Conservation (phyloP, 2,329 filamentous ascomycete species). For the Diaporthe sp. region DNA sequence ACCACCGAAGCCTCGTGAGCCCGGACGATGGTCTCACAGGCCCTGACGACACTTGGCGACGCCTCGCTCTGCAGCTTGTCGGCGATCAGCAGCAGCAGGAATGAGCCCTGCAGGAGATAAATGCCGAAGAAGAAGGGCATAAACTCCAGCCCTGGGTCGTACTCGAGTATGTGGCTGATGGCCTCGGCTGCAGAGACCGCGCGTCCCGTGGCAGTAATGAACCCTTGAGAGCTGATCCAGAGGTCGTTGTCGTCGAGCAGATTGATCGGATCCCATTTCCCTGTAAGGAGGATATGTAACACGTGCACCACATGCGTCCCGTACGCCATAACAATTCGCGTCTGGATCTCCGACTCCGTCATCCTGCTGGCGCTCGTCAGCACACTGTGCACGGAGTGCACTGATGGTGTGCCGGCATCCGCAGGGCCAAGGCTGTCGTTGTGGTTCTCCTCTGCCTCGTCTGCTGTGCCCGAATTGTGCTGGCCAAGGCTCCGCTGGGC, state of each 20-base stretch:
- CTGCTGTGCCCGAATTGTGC: constrained; percentile 42
- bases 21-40: constrained; percentile 91
- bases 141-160: constrained; percentile 90
- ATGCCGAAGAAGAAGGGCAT: constrained; percentile 99
- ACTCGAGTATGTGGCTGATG: constrained; percentile 86
- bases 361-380: constrained; percentile 69
- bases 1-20: constrained; percentile 94
- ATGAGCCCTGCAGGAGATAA: constrained; percentile 90
- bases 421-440: constrained; percentile 51
- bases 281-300: constrained; percentile 86
- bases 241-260: constrained; percentile 91
- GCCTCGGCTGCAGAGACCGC: constrained; percentile 91
- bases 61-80: constrained; percentile 90
- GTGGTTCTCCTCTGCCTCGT: constrained; percentile 44
- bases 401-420: constrained; percentile 75
- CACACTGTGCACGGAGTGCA: constrained; percentile 69
- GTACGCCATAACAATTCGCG: constrained; percentile 87
- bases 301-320: constrained; percentile 96
- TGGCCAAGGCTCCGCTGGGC: constrained; percentile 62
- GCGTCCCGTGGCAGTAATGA: constrained; percentile 87
- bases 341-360: constrained; percentile 85
- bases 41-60: constrained; percentile 83
- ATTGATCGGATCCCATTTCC: constrained; percentile 94
- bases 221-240: constrained; percentile 91
- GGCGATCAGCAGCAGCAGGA: constrained; percentile 85